These are phyloP conservation scores for Candida incommunis DNA, from an alignment of 805 yeast species.

Conservation along the genomic window DNA sequence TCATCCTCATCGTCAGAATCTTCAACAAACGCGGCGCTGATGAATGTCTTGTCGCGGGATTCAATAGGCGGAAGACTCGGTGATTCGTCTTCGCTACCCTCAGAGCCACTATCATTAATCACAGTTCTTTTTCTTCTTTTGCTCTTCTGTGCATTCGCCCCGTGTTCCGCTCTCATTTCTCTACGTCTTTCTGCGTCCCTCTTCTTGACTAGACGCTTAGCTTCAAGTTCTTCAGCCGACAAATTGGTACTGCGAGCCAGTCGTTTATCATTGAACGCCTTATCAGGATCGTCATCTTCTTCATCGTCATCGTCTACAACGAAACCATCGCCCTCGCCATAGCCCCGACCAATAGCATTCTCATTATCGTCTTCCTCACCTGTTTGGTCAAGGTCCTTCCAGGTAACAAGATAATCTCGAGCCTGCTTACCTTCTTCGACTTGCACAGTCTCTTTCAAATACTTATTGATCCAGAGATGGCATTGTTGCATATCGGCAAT, in stretches of 20 bases:
- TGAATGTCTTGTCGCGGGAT: neutral
- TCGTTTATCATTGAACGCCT: constrained; percentile 14
- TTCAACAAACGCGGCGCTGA: constrained; percentile 2
- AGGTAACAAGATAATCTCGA: constrained; percentile 17
- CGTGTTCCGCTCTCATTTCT: neutral
- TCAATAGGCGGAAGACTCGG: neutral
- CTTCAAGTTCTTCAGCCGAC: constrained; percentile 13
- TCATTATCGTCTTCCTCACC: constrained; percentile 19
- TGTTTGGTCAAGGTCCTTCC: constrained; percentile 5
- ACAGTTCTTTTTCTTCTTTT: constrained; percentile 10
- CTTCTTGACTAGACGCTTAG: constrained; percentile 5
- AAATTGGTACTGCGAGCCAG: constrained; percentile 22
- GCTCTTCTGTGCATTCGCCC: constrained; percentile 9
- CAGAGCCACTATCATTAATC: constrained; percentile 6
- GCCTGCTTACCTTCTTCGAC: constrained; percentile 25
- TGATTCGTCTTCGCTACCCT: constrained; percentile 5
- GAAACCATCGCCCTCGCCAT: constrained; percentile 12
- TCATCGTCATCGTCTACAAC: constrained; percentile 16
- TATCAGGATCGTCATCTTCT: constrained; percentile 7
- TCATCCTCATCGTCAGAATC: constrained; percentile 1
- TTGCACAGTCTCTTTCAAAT: constrained; percentile 23
- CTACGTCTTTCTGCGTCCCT: constrained; percentile 2
- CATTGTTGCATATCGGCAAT: constrained; percentile 23
- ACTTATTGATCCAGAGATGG: constrained; percentile 27
- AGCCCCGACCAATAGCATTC: constrained; percentile 20